Evolutionary conservation across 306 rosid species (phyloP).

Genomic region (Sechiopsis laciniata): DNA sequence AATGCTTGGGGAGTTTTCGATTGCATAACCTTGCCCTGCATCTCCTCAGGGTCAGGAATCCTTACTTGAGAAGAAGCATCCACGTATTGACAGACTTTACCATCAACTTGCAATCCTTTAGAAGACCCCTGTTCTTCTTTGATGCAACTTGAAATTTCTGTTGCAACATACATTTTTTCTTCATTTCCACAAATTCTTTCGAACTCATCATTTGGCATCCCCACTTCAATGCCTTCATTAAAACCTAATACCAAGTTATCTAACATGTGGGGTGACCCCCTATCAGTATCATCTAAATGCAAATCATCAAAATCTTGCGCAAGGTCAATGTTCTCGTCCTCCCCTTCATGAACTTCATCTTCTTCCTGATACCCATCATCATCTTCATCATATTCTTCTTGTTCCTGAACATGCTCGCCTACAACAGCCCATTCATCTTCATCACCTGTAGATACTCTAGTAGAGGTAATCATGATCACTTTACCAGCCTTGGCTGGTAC

Average conservation of each 20-base stretch:
- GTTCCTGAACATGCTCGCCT: slow-evolving; percentile 75
- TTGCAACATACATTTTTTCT: slow-evolving; percentile 34
- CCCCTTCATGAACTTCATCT: slow-evolving; percentile 85
- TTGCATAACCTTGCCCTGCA: slow-evolving; percentile 43
- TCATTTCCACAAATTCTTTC: slow-evolving; percentile 50
- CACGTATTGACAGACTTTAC: slow-evolving; percentile 37
- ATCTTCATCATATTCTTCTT: slow-evolving; percentile 95
- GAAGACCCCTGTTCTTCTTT: slow-evolving; percentile 45
- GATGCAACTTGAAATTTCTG: slow-evolving; percentile 36
- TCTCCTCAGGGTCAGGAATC: slow-evolving; percentile 51
- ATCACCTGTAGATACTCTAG: slow-evolving; percentile 49
- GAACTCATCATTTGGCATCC: slow-evolving; percentile 81
- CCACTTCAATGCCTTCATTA: slow-evolving; percentile 89
- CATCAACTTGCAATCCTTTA: slow-evolving; percentile 38
- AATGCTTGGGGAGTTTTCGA: slow-evolving; percentile 36
- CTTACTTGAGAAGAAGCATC: slow-evolving; percentile 42
- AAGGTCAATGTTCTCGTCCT: slow-evolving; percentile 55
- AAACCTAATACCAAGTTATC: slow-evolving; percentile 82
- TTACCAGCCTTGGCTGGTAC: slow-evolving; percentile 35
- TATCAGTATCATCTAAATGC: slow-evolving; percentile 53
- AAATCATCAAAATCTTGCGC: slow-evolving; percentile 47
- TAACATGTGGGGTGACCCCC: slow-evolving; percentile 60
- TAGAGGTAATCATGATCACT: slow-evolving; percentile 40
- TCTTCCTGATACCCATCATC: slow-evolving; percentile 85
- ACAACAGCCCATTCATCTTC: slow-evolving; percentile 89